phyloP scores from a whole-genome alignment of 2,329 filamentous ascomycete species.

The Neoscytalidium dimidiatum region DNA sequence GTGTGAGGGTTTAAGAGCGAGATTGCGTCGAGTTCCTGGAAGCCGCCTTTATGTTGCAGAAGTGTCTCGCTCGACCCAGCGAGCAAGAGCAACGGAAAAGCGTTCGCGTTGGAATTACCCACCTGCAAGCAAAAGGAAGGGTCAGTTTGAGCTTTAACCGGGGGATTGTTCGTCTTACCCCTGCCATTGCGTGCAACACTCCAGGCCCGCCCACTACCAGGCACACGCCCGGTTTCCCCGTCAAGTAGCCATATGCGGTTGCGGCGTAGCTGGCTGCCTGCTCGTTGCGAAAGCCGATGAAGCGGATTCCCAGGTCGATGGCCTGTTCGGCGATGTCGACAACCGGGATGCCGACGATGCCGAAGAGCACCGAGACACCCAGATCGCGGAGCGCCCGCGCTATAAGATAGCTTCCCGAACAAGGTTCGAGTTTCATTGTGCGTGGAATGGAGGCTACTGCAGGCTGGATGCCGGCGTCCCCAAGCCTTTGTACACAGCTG shows the following conservation, averaged over 20 bases:
- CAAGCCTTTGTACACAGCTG: neutral
- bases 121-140: constrained; percentile 27
- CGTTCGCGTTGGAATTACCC: constrained; percentile 55
- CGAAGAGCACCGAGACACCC: constrained; percentile 54
- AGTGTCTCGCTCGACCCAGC: constrained; percentile 57
- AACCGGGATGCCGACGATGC: constrained; percentile 57
- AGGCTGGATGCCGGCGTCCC: neutral
- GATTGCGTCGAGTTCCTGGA: constrained; percentile 60
- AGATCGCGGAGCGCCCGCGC: constrained; percentile 52
- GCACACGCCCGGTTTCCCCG: constrained; percentile 57
- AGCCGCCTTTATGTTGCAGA: constrained; percentile 54
- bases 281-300: constrained; percentile 61
- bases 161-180: constrained; percentile 40
- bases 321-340: constrained; percentile 60
- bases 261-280: constrained; percentile 61
- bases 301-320: constrained; percentile 58
- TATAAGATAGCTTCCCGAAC: constrained; percentile 29
- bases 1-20: constrained; percentile 55
- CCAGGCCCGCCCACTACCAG: constrained; percentile 62
- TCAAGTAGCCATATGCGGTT: constrained; percentile 60
- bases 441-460: neutral
- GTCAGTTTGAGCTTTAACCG: too few species aligned
- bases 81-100: constrained; percentile 57
- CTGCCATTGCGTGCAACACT: constrained; percentile 59
- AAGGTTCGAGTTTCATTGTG: neutral